These are phyloP conservation scores for Dendrobium chrysotoxum DNA, from an alignment of 106 monocot species.

Conservation along the genomic window DNA sequence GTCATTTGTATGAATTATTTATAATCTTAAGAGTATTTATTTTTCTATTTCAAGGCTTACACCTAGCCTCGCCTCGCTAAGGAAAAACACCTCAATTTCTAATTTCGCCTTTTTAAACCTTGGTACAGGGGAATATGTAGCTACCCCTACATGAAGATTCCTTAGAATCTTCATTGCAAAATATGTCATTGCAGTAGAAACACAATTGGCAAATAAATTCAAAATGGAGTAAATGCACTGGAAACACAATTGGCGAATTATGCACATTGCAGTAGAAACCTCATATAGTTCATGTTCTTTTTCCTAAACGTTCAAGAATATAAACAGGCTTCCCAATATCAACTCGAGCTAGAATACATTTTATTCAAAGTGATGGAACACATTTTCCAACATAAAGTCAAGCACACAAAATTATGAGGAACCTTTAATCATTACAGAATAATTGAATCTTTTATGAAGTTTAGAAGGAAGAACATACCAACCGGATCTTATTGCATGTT, in stretches of 20 bases:
- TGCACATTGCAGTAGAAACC: neutral
- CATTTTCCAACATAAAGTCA: neutral
- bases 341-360: neutral
- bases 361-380: neutral
- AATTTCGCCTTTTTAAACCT: no score
- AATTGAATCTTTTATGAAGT: neutral
- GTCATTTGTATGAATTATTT: no score
- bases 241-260: neutral
- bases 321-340: neutral
- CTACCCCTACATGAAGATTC: neutral
- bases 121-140: neutral
- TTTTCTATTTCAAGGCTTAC: no score
- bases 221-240: neutral
- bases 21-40: no score
- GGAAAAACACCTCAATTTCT: no score
- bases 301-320: neutral
- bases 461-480: slow-evolving; percentile 41
- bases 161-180: neutral
- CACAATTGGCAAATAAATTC: neutral
- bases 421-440: neutral
- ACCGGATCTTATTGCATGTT: slow-evolving; percentile 96
- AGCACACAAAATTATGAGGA: neutral
- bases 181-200: no score
- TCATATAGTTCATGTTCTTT: neutral
- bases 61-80: no score